phyloP scores from a whole-genome alignment of 768 basidiomycete genomes.

The Suillus discolor region DNA sequence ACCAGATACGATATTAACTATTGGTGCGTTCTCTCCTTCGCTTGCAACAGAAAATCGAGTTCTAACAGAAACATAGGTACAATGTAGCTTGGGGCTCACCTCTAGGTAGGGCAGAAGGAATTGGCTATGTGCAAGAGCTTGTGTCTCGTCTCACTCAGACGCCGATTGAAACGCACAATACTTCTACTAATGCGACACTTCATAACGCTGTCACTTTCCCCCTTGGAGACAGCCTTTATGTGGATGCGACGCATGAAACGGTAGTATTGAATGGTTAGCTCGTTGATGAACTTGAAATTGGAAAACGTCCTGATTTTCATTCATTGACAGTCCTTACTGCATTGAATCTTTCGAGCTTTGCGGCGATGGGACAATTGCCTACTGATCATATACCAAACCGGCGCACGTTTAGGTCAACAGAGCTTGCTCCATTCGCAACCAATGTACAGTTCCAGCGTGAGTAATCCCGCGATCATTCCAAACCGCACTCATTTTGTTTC shows the following conservation, averaged over 20 bases:
- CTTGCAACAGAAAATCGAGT: slow-evolving; percentile 8
- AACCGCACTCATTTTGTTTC: slow-evolving; percentile 6
- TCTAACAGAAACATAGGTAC: slow-evolving; percentile 40
- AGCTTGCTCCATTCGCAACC: slow-evolving; percentile 81
- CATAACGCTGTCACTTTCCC: slow-evolving; percentile 70
- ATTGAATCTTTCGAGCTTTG: slow-evolving; percentile 73
- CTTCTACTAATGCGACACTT: slow-evolving; percentile 80
- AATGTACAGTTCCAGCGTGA: slow-evolving; percentile 84
- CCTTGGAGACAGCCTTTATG: slow-evolving; percentile 69
- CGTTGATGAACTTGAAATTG: not conserved
- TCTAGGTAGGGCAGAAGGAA: slow-evolving; percentile 66
- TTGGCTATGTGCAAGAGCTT: slow-evolving; percentile 79
- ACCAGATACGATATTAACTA: slow-evolving; percentile 7
- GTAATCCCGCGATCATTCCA: slow-evolving; percentile 26
- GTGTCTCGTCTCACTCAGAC: slow-evolving; percentile 79
- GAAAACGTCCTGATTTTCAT: slow-evolving; percentile 7
- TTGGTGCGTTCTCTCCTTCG: slow-evolving; percentile 10
- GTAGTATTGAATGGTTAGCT: slow-evolving; percentile 71
- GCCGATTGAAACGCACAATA: slow-evolving; percentile 65
- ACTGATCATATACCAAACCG: slow-evolving; percentile 62
- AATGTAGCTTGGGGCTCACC: slow-evolving; percentile 78
- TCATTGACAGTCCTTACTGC: slow-evolving; percentile 67
- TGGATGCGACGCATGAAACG: slow-evolving; percentile 86
- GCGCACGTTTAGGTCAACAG: slow-evolving; percentile 67
- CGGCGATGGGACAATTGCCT: slow-evolving; percentile 67